Base-by-base conservation (phyloP, 2,329 filamentous ascomycete species). In the Diaporthe batatas region DNA sequence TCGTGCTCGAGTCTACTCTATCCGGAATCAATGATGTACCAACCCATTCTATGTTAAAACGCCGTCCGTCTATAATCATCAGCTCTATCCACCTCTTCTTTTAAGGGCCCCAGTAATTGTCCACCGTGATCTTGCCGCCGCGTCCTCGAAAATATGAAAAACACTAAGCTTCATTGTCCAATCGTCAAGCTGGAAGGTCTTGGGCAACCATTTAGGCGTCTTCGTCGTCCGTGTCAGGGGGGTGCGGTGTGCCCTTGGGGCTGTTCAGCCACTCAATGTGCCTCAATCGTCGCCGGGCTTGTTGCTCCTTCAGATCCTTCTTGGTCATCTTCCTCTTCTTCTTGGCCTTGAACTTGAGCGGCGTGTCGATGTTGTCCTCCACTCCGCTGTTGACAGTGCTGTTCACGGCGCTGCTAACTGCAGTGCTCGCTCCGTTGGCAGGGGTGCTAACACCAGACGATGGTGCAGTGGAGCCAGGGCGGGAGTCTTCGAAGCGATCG, bases 271-370 rank as follows among this genome's bases (percentile, higher is more conserved):
- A 93, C 81, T 92, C 89, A 78, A 93, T 92, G 84, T 99, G 95
- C 79, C 96, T 91, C 83, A 98, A 86, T 78, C 96, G 89, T 77
- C 96, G 90, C 76, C 97, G 89, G 55, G 93, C 93, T 84, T 98
- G 96, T 25, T 93, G 89, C 83, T 99, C 96, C 90, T 99, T 99
- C 81, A 95, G 78, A 83, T 99, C 95, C 84, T 95, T 95, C 87
- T 97, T 94, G 72, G 96, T 99, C 90, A 96, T 90, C 94, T 99
- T 99, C 91, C 96, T 97, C 94, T 98, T 98, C 89, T 95, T 96
- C 84, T 89, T 91, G 12, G 93, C 88, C 83, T 89, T 91, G 91
- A 99, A 99, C 86, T 97, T 96, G 88, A 99, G 90, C 74, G 87
- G 89, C 74, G 44, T 73, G 25, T 83, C 92, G 82, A 79, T 87